Evolutionary conservation across 1,139 yeast species (phyloP).

Genomic region (Saccharomyces hybrid): DNA sequence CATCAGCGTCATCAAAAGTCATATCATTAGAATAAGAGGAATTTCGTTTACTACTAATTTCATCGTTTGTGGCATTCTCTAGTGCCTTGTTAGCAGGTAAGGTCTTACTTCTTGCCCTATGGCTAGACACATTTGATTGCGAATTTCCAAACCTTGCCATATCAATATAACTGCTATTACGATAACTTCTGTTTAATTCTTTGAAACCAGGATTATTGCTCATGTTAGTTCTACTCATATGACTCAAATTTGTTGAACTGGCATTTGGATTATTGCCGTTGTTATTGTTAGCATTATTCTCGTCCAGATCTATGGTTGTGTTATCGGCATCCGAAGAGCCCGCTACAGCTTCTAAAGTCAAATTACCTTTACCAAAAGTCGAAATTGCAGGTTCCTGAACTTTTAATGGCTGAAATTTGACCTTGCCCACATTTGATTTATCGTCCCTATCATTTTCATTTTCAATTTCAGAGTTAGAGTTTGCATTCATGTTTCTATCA

Average conservation of each 20-base stretch:
- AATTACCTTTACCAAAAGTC: slow-evolving; percentile 66
- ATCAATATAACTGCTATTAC: slow-evolving; percentile 16
- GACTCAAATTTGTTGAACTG: not conserved
- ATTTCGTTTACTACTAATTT: slow-evolving; percentile 3
- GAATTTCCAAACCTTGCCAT: slow-evolving; percentile 8
- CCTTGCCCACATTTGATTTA: slow-evolving; percentile 22
- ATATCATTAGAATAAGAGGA: no score
- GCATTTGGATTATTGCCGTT: not conserved
- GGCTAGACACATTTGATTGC: slow-evolving; percentile 6
- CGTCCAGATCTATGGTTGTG: slow-evolving; percentile 2
- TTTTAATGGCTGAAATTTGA: slow-evolving; percentile 48
- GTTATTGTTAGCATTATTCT: slow-evolving; percentile 1
- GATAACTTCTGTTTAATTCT: not conserved
- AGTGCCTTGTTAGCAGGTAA: slow-evolving; percentile 15
- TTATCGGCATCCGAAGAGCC: slow-evolving; percentile 10
- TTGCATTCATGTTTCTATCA: slow-evolving; percentile 4
- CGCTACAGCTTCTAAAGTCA: slow-evolving; percentile 51
- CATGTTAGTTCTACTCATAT: not conserved
- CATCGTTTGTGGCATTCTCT: slow-evolving; percentile 2
- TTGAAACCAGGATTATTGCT: not conserved
- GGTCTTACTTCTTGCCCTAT: slow-evolving; percentile 22
- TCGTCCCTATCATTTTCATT: slow-evolving; percentile 4
- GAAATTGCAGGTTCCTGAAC: slow-evolving; percentile 42
- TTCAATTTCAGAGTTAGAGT: not conserved
- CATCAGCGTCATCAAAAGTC: no score